Evolutionary conservation across 352 stramenopile species (phyloP), one percentile per base, ranked within the genome.

Genomic region (Globisporangium cystogenes): DNA sequence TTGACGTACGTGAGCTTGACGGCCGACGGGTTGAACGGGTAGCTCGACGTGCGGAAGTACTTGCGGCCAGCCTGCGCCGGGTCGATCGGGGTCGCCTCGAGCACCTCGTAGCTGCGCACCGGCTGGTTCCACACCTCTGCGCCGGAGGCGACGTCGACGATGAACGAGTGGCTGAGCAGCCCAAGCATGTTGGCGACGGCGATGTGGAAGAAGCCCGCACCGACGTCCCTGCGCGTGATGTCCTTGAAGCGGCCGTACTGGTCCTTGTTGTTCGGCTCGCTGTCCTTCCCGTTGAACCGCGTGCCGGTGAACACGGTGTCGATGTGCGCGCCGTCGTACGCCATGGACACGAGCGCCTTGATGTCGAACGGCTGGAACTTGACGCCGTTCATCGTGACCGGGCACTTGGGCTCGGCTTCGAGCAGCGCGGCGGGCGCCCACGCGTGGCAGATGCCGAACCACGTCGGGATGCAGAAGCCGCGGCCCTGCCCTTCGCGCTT

Each of bases 171-270:
- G 31, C 76, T 75, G 26, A 82, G 70, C 15, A 65, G 54, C 0
- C 72, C 68, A 51, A 86, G 68, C 54, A 83, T 71, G 59, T 86
- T 86, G 31, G 66, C 48, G 8, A 68, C 48, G 12, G 72, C 72
- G 40, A 86, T 59, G 65, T 83, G 73, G 50, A 86, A 86, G 56
- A 71, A 81, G 8, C 74, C 72, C 6, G 74, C 62, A 21, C 67
- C 73, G 18, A 83, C 35, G 37, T 86, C 74, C 44, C 69, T 63
- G 29, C 66, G 70, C 15, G 62, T 64, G 23, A 61, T 33, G 45
- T 82, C 66, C 1, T 44, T 56, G 59, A 67, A 83, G 29, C 74
- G 72, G 5, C 74, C 74, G 56, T 77, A 82, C 51, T 74, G 2
- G 50, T 83, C 72, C 23, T 61, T 80, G 48, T 62, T 72, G 54